Conservation (phyloP, 2,329 filamentous ascomycete species). For the Paracamarosporium sp. region DNA sequence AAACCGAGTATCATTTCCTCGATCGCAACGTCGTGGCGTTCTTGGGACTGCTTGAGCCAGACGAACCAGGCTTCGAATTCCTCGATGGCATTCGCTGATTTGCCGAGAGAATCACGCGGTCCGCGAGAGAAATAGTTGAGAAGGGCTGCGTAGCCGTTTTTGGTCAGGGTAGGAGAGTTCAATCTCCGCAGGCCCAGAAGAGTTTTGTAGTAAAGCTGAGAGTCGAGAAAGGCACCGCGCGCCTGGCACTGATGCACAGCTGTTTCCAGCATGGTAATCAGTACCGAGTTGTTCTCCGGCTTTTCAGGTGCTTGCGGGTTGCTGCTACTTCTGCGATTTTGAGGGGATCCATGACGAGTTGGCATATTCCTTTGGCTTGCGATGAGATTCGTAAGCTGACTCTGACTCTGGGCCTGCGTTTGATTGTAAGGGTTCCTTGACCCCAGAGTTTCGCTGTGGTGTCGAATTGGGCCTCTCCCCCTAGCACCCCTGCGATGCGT, state of each 20-base stretch:
- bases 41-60: slow-evolving; percentile 82
- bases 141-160: slow-evolving; percentile 73
- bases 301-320: slow-evolving; percentile 44
- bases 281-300: slow-evolving; percentile 54
- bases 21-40: slow-evolving; percentile 75
- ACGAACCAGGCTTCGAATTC: slow-evolving; percentile 83
- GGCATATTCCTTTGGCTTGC: slow-evolving; percentile 45
- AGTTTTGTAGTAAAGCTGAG: slow-evolving; percentile 85
- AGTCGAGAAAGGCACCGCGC: slow-evolving; percentile 81
- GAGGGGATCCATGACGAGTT: slow-evolving; percentile 43
- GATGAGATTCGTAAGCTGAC: slow-evolving; percentile 47
- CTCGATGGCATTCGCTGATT: slow-evolving; percentile 75
- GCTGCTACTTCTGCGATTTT: slow-evolving; percentile 49
- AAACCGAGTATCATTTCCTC: slow-evolving; percentile 77
- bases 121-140: slow-evolving; percentile 77
- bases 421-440: slow-evolving; percentile 60
- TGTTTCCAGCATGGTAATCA: slow-evolving; percentile 77
- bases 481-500: slow-evolving; percentile 45
- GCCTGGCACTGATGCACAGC: slow-evolving; percentile 79
- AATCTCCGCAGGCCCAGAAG: slow-evolving; percentile 74
- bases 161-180: slow-evolving; percentile 65
- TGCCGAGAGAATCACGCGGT: slow-evolving; percentile 71
- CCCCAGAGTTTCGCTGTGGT: slow-evolving; percentile 38
- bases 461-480: slow-evolving; percentile 31
- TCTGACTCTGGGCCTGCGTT: slow-evolving; percentile 36